Percentiles rank a stretch among this genome's conserved stretches.
These are phyloP conservation scores for Kurtzmaniella quercitrusa DNA, from an alignment of 1,139 yeast species.

Conservation along the genomic window DNA sequence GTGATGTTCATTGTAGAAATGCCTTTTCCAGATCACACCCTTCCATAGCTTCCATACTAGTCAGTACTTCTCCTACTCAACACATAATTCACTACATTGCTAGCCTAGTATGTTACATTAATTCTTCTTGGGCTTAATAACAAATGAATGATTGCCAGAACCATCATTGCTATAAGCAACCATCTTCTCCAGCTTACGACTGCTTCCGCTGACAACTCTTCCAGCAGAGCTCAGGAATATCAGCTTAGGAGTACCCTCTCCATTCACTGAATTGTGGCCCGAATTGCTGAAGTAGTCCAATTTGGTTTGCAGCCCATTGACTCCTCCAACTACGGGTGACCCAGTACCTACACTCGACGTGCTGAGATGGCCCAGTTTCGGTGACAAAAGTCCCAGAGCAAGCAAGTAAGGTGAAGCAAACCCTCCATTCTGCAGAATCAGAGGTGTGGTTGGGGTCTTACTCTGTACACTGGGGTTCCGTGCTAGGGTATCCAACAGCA, in stretches of 20 bases:
- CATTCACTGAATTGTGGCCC: conserved; percentile 3
- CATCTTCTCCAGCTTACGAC: conserved; percentile 29
- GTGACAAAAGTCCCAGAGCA: conserved; percentile 53
- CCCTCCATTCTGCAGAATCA: conserved; percentile 23
- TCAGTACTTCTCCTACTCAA: not conserved
- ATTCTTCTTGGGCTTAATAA: conserved; percentile 29
- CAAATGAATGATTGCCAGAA: conserved; percentile 38
- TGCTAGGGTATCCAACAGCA: conserved; percentile 1
- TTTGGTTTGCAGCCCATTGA: conserved; percentile 1
- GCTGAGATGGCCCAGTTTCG: conserved; percentile 27
- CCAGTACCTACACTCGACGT: conserved; percentile 6
- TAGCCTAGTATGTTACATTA: not conserved
- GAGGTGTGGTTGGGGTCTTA: conserved; percentile 30
- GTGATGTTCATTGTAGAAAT: no score
- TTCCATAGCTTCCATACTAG: not conserved
- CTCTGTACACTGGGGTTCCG: conserved; percentile 5
- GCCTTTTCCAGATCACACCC: no score
- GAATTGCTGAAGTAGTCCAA: conserved; percentile 5
- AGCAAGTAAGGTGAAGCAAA: conserved; percentile 59
- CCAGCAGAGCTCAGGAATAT: conserved; percentile 21
- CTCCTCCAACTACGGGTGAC: conserved; percentile 2
- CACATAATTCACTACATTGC: not conserved
- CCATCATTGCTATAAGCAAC: conserved; percentile 43
- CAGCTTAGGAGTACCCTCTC: conserved; percentile 18
- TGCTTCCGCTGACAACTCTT: conserved; percentile 20